A percentile compares a stretch with the other conserved stretches of the same genome.
Conservation (phyloP, 2,329 filamentous ascomycete genomes). For the Phyllosticta citribraziliensis region DNA sequence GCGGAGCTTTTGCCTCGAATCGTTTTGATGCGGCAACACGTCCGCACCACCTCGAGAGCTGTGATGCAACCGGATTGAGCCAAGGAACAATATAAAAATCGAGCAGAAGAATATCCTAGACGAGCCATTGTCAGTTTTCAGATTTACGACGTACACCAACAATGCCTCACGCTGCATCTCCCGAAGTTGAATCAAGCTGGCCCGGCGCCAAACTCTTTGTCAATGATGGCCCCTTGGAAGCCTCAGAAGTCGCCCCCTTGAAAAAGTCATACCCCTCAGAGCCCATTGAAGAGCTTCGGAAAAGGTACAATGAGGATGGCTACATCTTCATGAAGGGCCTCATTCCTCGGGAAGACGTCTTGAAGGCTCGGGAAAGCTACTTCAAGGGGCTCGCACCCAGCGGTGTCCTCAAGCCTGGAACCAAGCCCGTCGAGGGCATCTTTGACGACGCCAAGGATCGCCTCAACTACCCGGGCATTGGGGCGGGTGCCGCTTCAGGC, state of each 20-base stretch:
- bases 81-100: neutral
- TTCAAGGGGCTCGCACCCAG: slow-evolving; percentile 46
- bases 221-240: slow-evolving; percentile 38
- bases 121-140: neutral
- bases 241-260: slow-evolving; percentile 34
- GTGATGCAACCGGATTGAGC: neutral
- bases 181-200: slow-evolving; percentile 14
- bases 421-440: slow-evolving; percentile 43
- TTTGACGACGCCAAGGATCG: slow-evolving; percentile 38
- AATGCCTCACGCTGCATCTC: slow-evolving; percentile 26
- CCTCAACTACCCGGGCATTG: slow-evolving; percentile 43
- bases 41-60: neutral
- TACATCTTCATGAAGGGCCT: slow-evolving; percentile 48
- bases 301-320: slow-evolving; percentile 39
- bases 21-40: neutral
- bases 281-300: slow-evolving; percentile 40
- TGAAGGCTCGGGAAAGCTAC: slow-evolving; percentile 43
- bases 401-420: slow-evolving; percentile 46
- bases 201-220: slow-evolving; percentile 29
- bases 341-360: slow-evolving; percentile 43
- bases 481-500: slow-evolving; percentile 30
- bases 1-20: neutral
- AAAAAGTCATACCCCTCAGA: slow-evolving; percentile 34
- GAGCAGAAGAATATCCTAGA: neutral
- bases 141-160: slow-evolving; percentile 17